phyloP scores from a whole-genome alignment of 352 stramenopile species.

The Saprolegnia parasitica region DNA sequence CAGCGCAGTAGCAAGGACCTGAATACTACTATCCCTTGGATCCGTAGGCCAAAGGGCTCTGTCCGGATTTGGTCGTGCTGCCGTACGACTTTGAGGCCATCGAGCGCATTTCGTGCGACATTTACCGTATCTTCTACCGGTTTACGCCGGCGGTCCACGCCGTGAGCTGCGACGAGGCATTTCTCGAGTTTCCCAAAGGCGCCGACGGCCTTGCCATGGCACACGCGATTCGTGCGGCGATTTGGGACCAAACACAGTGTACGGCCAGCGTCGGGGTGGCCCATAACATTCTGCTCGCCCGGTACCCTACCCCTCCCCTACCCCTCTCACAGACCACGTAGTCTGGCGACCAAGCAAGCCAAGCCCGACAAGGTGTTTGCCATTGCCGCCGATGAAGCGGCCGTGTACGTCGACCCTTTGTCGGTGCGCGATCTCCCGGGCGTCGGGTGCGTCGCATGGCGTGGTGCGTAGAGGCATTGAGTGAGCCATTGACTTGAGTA shows the following conservation, averaged over 20 bases:
- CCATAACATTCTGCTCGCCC: conserved; percentile 91
- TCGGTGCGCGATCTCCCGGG: conserved; percentile 73
- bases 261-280: conserved; percentile 90
- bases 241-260: conserved; percentile 80
- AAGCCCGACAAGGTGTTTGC: conserved; percentile 89
- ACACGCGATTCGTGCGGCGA: conserved; percentile 55
- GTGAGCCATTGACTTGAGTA: background rate
- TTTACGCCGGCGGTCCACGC: conserved; percentile 86
- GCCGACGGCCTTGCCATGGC: conserved; percentile 68
- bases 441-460: conserved; percentile 40
- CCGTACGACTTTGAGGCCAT: conserved; percentile 92
- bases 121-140: conserved; percentile 89
- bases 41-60: conserved; percentile 79
- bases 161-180: conserved; percentile 96
- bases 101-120: conserved; percentile 87
- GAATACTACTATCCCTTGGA: too few relatives aligned
- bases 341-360: conserved; percentile 88
- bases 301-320: conserved; percentile 2
- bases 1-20: too few relatives aligned
- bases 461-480: background rate
- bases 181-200: conserved; percentile 78
- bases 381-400: conserved; percentile 42
- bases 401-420: conserved; percentile 58
- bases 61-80: conserved; percentile 89
- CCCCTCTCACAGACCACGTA: conserved; percentile 41